Percentiles rank a stretch among this genome's conserved stretches.
These are phyloP conservation scores for Panaeolus papilionaceus DNA, from an alignment of 768 basidiomycete genomes.

Conservation along the genomic window DNA sequence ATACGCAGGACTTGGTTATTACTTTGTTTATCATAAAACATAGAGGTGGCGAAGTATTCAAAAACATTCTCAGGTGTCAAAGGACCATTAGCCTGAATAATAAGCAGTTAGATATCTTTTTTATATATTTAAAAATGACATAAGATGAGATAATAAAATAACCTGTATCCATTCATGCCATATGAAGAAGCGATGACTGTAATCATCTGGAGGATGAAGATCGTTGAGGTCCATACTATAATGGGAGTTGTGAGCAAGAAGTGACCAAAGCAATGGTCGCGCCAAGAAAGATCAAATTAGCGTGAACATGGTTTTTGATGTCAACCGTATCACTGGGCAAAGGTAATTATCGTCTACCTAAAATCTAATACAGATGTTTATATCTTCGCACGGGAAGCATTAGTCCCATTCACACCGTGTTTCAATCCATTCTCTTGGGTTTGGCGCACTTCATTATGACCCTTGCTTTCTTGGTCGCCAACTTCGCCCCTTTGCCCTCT, in stretches of 20 bases:
- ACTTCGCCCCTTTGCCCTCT: conserved; percentile 25
- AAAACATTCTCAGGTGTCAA: conserved; percentile 81
- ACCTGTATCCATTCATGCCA: conserved; percentile 94
- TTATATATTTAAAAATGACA: no score
- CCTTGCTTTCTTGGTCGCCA: conserved; percentile 23
- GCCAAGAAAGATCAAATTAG: conserved; percentile 19
- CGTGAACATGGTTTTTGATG: conserved; percentile 14
- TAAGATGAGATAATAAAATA: conserved; percentile 13
- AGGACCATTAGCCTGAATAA: conserved; percentile 71
- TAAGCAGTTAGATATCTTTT: conserved; percentile 17
- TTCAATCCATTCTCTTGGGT: conserved; percentile 40
- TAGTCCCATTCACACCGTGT: conserved; percentile 33
- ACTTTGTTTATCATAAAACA: conserved; percentile 95
- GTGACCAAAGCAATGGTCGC: conserved; percentile 31
- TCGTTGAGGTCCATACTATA: conserved; percentile 55
- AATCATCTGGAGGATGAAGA: conserved; percentile 82
- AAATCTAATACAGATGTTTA: conserved; percentile 23
- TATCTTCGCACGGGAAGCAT: conserved; percentile 40
- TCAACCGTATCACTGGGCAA: conserved; percentile 28
- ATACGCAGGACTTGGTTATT: conserved; percentile 92
- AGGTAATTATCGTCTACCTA: neutral
- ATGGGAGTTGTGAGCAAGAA: conserved; percentile 20
- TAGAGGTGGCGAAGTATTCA: conserved; percentile 89
- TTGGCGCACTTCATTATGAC: conserved; percentile 38
- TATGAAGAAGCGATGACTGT: conserved; percentile 84